Base-by-base conservation (phyloP, 2,329 filamentous ascomycete genomes). In the Alternaria tenuissima region DNA sequence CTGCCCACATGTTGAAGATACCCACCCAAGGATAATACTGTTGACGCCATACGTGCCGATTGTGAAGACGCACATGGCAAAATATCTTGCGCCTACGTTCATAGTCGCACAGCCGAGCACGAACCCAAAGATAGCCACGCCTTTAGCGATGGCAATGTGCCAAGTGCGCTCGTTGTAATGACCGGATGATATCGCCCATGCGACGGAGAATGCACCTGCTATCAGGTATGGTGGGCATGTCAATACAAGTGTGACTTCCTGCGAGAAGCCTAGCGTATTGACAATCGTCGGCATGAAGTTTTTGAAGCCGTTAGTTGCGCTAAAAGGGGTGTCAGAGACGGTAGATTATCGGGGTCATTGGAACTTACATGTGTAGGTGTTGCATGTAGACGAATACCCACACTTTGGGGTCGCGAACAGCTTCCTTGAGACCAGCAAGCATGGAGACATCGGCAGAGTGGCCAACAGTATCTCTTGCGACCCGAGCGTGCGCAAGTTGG, bases 261-360 rank as follows among this genome's bases (percentile, higher is more conserved):
- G 80, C 58, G 74, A 78, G 72, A 85, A 86, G 0, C 81, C 81
- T 0, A 86, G 78, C 0, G 82, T 83, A 57, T 81, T 77, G 58
- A 86, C 81, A 12, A 85, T 81, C 5, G 79, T 80, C 1, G 78
- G 79, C 61, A 80, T 82, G 71, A 81, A 82, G 69, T 80, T 75
- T 61, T 75, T 73, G 47, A 75, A 76, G 22, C 26, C 44, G n/a
- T 47, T 47, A 6, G 43, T 32, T 0, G 30, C 30, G 2, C 30
- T 32, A n/a, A n/a, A n/a, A n/a, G n/a, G n/a, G n/a, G n/a, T 32
- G 30, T 32, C n/a, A 47, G 44, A 75, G 86, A 86, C 0, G 81
- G 80, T 59, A 85, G 0, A 81, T 83, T 86, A 74, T 66, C 86
- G 83, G 66, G 85, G 83, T 69, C 86, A 85, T 63, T 85, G 82